Evolutionary conservation across 106 monocot genomes (phyloP), one percentile per base, ranked within the genome.

Genomic region (Posidonia australis): DNA sequence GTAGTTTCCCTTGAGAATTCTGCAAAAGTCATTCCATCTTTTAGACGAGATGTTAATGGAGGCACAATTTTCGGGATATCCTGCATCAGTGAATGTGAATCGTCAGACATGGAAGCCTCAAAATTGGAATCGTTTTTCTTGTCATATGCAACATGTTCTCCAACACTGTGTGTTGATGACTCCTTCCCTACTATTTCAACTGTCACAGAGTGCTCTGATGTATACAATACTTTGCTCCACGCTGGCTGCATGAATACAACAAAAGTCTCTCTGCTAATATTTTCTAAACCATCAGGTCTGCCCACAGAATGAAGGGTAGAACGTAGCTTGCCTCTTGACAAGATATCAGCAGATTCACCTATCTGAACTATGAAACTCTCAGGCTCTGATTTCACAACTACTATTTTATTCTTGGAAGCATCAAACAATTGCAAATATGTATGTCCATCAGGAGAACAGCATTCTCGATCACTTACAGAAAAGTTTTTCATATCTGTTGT

Each of bases 21-120:
- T 18, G 90, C 86, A 86, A 87, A 96, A 68, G 94, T 90, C 94
- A 96, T 90, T 60, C 94, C 94, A 69, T 80, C 78, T 75, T 71
- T 90, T 24, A 90, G 54, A 45, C 90, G 71, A 63, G 80, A 79
- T 6, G 78, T 78, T 26, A 96, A 71, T 53, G 90, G 87, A 23
- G 90, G 90, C 20, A 90, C 84, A 23, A 45, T 80, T 68, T 26
- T 76, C 16, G 77, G 66, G 5, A 96, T 87, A 30, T 78, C 84
- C 63, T 80, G 55, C 45, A 72, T 53, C 47, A 73, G 63, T 14
- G 14, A 17, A 42, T 60, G 20, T 44, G 58, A 56, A 56, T 76
- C 47, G 21, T 63, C 32, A 56, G 62, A 45, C 26, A 0, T 48
- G 21, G 20, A 6, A 63, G 7, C 72, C n/a, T 18, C 27, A 43